Evolutionary conservation across 352 stramenopile genomes (phyloP), one percentile per base, ranked within the genome.

Genomic region (Pythium scleroteichum): DNA sequence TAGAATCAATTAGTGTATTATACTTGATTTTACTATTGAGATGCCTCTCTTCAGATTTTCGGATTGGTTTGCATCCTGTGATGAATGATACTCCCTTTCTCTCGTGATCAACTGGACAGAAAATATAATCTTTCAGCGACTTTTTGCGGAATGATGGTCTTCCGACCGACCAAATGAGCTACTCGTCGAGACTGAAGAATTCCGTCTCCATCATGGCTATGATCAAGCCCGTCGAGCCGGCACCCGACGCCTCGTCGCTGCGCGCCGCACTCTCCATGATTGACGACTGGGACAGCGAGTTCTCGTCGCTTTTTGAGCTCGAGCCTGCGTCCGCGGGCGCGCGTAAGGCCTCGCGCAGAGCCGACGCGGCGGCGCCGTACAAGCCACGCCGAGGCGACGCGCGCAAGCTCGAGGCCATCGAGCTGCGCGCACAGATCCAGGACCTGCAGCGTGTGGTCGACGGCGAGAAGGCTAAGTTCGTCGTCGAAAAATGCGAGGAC

Each of bases 281-380:
- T 32, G 54, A 62, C 23, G 54, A 62, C 45, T 62, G 54, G 54
- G 54, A 62, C 44, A 24, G 33, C 45, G 54, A 62, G 33, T 62
- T 62, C 24, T 48, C 33, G 42, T 47, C 54, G 54, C 54, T 62
- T 5, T 62, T 62, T n/a, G 45, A 40, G 20, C 54, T 62, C 16
- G 45, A 62, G 22, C 5, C 22, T 14, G 27, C 27, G 24, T n/a
- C n/a, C n/a, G n/a, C 12, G 19, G 4, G 20, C 8, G 13, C 20
- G 50, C 23, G 35, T 33, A 17, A 26, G 17, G 27, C 14, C n/a
- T 19, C 51, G 39, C 42, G 53, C 42, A 20, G 17, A 40, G 32
- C 35, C 23, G 17, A 23, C 0, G 23, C 33, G 1, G 26, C 45
- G 0, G 38, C 55, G 24, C 55, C 55, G 2, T 63, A 63, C 27